phyloP scores from a whole-genome alignment of 371 early-diverging fungal species.

The Mortierella sp. region DNA sequence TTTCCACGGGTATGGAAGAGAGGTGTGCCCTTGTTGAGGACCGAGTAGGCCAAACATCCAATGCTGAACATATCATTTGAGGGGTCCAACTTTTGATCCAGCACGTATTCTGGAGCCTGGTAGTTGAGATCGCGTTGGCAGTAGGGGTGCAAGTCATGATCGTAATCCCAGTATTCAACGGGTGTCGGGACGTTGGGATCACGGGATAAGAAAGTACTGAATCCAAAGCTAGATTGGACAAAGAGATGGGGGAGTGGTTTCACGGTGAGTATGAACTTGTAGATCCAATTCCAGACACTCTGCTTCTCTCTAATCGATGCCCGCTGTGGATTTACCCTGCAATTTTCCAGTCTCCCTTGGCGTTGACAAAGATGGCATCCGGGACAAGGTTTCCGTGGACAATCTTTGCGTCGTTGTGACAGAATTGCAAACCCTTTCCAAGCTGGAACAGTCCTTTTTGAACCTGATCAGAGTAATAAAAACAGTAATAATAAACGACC shows the following conservation, averaged over 20 bases:
- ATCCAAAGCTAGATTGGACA: conserved; percentile 64
- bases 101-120: conserved; percentile 81
- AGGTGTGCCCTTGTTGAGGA: conserved; percentile 77
- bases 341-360: conserved; percentile 92
- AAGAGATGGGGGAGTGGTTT: background rate
- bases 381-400: conserved; percentile 85
- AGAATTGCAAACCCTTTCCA: conserved; percentile 77
- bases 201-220: conserved; percentile 69
- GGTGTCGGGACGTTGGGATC: conserved; percentile 43
- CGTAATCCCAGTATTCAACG: conserved; percentile 62
- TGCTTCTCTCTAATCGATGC: background rate
- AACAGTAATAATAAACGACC: no score
- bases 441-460: conserved; percentile 89
- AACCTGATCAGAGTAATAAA: conserved; percentile 56
- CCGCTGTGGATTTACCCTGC: conserved; percentile 66
- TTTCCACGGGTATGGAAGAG: conserved; percentile 74
- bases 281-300: background rate
- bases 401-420: conserved; percentile 76
- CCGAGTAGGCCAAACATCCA: conserved; percentile 82
- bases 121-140: conserved; percentile 80
- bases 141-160: conserved; percentile 70
- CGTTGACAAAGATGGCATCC: conserved; percentile 80
- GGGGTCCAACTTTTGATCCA: conserved; percentile 64
- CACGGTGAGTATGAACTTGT: background rate
- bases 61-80: conserved; percentile 86